Evolutionary conservation across 805 yeast species (phyloP), one percentile per base, ranked within the genome.

Genomic region (Zygoascus bituminiphila): DNA sequence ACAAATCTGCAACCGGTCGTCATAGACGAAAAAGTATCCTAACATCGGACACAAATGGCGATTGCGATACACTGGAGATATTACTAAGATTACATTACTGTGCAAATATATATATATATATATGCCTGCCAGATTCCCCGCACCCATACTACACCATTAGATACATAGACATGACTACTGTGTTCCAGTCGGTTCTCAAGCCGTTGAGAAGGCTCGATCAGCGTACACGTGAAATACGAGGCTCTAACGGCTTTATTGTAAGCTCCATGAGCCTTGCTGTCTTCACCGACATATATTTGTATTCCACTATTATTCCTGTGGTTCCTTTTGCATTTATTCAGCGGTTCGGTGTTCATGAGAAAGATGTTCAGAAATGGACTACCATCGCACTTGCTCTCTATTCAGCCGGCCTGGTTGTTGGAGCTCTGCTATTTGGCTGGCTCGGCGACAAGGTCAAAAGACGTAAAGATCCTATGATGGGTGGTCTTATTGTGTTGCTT

Each of bases 211-310:
- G 15, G 15, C 7, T 29, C 15, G 33, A 29, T 29, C 15, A 3
- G 10, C 33, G 33, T 15, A 29, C 33, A 12, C 10, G 33, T 12
- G 33, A 29, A 4, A 4, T 29, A 2, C 10, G 33, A 29, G 20
- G 21, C 3, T 41, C 44, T n/a, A 9, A 14, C 6, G 8, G 22
- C 19, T 40, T 58, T 38, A 62, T 64, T 44, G 51, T 59, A 26
- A 12, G 44, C 17, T 57, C 68, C 4, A 56, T 65, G 40, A 53
- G 64, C 7, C 33, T 62, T 26, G 67, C 69, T 0, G 55, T 62
- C 12, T 65, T 65, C 46, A 59, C 64, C 8, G 69, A 65, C 40
- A 48, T 56, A 6, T 63, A 65, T 40, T 52, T 66, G 9, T 66
- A 65, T 46, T 54, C 62, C 37, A 51, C 61, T 22, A 52, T 65